Evolutionary conservation across 164 flowering plant genomes (phyloP), one percentile per base, ranked within the genome.

Genomic region (Warburgia ugandensis): DNA sequence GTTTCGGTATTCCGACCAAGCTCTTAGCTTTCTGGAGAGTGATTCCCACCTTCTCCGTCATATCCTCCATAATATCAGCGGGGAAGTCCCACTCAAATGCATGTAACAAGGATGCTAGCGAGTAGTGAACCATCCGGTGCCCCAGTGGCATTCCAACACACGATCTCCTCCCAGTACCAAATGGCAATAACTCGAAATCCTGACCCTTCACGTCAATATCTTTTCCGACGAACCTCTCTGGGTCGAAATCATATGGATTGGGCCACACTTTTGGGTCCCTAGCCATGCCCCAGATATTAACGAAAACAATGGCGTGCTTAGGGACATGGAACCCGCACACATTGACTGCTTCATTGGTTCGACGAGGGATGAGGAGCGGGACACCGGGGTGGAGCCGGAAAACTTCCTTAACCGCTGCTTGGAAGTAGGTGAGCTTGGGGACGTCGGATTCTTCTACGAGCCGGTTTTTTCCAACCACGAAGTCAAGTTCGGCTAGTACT

Each of bases 71-170:
- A 7, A 35, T 32, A 23, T 55, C 55, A 5, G 43, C 23, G 4
- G 65, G 25, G 6, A 65, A 52, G 4, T 59, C 52, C 73, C 76
- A 72, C 14, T 62, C 68, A 37, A 66, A 72, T 9, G 68, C 45
- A 38, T 72, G 73, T 31, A 72, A 52, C 55, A 72, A 44, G 1
- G 65, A 56, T 6, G 73, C 73, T 9, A 63, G 33, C 2, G 54
- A 28, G 23, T 45, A 58, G 14, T 72, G 66, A 7, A 72, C 57
- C 70, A 69, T 59, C 16, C 70, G 52, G n/a, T 52, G 63, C 8
- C 66, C 77, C 1, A 68, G 55, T 11, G 65, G 65, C 67, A 62
- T 59, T 1, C 77, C 77, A 0, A 60, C 62, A 11, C 77, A 72
- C 2, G 60, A 55, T 48, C 77, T 33, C 31, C 77, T 31, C 22